Evolutionary conservation across 1,284 basidiomycete species (phyloP).

Genomic region (Marasmius oreades): DNA sequence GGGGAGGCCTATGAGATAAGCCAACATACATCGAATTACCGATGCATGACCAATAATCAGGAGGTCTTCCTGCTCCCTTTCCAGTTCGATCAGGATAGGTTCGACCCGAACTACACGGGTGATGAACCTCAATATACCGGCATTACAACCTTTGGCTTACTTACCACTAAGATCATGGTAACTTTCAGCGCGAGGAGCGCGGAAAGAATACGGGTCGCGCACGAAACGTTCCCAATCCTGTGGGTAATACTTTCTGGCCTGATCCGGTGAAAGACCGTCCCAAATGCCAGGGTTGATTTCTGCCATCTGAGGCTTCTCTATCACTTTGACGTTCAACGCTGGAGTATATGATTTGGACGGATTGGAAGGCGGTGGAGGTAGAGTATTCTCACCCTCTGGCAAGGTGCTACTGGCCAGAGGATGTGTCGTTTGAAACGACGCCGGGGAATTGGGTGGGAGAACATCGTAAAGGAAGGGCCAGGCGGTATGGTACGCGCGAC

Average conservation of each 20-base stretch:
- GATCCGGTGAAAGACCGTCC: conserved; percentile 91
- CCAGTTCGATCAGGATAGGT: conserved; percentile 81
- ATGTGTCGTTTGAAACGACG: background rate
- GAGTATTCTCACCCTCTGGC: background rate
- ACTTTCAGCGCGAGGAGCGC: conserved; percentile 90
- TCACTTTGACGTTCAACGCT: conserved; percentile 68
- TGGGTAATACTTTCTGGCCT: conserved; percentile 88
- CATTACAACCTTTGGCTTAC: conserved; percentile 19
- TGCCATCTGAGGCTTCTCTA: conserved; percentile 93
- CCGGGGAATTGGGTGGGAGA: conserved; percentile 14
- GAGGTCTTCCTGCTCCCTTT: conserved; percentile 76
- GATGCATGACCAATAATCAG: conserved; percentile 86
- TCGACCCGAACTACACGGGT: conserved; percentile 67
- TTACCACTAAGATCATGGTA: conserved; percentile 84
- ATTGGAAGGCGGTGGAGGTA: background rate
- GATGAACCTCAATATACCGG: background rate
- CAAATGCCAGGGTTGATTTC: conserved; percentile 98
- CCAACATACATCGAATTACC: conserved; percentile 94
- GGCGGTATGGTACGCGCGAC: conserved; percentile 91
- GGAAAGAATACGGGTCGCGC: conserved; percentile 90
- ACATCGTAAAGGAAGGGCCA: conserved; percentile 80
- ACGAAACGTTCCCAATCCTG: conserved; percentile 93
- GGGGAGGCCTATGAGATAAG: conserved; percentile 92
- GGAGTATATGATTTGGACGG: conserved; percentile 19
- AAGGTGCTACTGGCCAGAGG: background rate